phyloP scores from a whole-genome alignment of 345 rosid genomes.

The Melaleuca quinquenervia region DNA sequence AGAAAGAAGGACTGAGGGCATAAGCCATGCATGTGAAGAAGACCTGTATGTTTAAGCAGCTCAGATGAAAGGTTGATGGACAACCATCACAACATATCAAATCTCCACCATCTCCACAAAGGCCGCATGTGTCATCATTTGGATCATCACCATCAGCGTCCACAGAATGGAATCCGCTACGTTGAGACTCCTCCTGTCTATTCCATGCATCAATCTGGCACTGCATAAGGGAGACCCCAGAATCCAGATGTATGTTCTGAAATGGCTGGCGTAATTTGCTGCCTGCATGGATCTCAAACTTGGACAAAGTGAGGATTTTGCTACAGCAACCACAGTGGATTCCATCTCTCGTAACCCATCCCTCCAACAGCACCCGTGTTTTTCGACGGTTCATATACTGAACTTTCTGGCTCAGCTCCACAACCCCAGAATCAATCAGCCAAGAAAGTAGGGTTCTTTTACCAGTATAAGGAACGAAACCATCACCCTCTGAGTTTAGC shows the following conservation, averaged over 20 bases:
- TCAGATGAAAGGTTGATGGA: conserved; percentile 92
- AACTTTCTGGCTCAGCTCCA: conserved; percentile 59
- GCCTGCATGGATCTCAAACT: conserved; percentile 92
- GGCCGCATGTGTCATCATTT: conserved; percentile 94
- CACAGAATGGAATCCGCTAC: conserved; percentile 43
- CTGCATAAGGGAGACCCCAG: conserved; percentile 74
- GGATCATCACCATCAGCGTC: conserved; percentile 76
- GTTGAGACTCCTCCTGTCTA: conserved; percentile 45
- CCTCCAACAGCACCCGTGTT: conserved; percentile 51
- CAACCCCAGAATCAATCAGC: conserved; percentile 76
- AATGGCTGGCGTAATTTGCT: conserved; percentile 70
- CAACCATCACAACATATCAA: conserved; percentile 94
- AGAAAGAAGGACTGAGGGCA: not conserved
- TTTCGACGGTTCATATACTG: conserved; percentile 57
- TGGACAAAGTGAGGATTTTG: conserved; percentile 55
- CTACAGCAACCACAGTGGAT: conserved; percentile 90
- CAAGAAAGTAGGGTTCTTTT: conserved; percentile 77
- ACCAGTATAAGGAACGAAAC: conserved; percentile 70
- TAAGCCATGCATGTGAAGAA: not conserved
- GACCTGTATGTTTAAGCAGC: conserved; percentile 73
- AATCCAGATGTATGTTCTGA: conserved; percentile 71
- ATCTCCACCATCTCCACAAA: conserved; percentile 98
- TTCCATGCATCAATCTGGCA: conserved; percentile 89
- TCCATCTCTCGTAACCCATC: conserved; percentile 76
- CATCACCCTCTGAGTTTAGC: conserved; percentile 39